Base-by-base conservation (phyloP, 208 protist species). In the Trypanosoma rangeli region DNA sequence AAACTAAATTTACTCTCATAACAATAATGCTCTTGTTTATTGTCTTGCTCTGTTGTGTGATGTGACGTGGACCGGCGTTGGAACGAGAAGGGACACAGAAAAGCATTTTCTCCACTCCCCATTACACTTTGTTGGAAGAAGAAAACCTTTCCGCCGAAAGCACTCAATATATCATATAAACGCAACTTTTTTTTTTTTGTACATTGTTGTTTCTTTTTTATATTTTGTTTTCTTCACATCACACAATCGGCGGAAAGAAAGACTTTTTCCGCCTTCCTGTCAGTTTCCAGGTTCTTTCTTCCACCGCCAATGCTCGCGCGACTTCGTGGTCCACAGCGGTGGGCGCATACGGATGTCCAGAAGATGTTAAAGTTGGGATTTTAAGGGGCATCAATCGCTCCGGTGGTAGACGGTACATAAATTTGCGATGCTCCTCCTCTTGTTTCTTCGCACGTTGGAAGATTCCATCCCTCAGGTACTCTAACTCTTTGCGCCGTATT, bases 241-340 rank as follows among this genome's bases (percentile, higher is more conserved):
- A 65, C 1, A 54, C 4, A 55, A 65, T 15, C 4, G 12, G 42
- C 3, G 62, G 50, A 24, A 44, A 67, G 42, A 37, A 55, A 63
- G 13, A 15, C 33, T 12, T 61, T 22, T 68, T 42, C 22, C 48
- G 28, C 2, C 53, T 10, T 3, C 24, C n/a, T 50, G 48, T 20
- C 10, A 29, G 20, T 37, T 50, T 33, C 29, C 26, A 50, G 7
- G 59, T 37, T 22, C 28, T 50, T 46, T 74, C 54, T 28, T 62
- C 63, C 54, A 76, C 35, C 9, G 55, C 56, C 5, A 76, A 16
- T 4, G 57, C 46, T 15, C 24, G n/a, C 1, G 70, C 70, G 2
- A 76, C 64, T 8, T 64, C 61, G n/a, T 52, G 42, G 50, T 70
- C 64, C 15, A 76, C 64, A n/a, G 24, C 10, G 20, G 29, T 70